Percentiles rank a stretch among this genome's conserved stretches.
phyloP scores from a whole-genome alignment of 2,329 filamentous ascomycete genomes.

The Septoria linicola region DNA sequence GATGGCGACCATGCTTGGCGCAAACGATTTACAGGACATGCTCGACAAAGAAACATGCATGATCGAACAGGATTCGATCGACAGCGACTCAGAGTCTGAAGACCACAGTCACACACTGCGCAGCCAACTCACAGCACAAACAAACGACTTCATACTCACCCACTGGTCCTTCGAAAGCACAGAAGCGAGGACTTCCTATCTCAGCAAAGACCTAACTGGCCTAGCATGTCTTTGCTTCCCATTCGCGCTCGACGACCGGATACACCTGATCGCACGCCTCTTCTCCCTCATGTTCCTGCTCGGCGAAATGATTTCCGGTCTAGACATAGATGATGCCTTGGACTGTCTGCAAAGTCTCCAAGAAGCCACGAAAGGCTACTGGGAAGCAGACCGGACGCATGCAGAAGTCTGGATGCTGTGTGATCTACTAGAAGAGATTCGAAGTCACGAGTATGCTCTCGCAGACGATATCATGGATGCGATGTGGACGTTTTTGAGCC shows the following conservation, averaged over 20 bases:
- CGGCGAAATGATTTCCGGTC: constrained; percentile 6
- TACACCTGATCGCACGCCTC: constrained; percentile 16
- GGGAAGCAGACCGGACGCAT: constrained; percentile 14
- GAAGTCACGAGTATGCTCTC: constrained; percentile 14
- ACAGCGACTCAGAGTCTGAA: constrained; percentile 3
- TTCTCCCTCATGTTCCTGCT: constrained; percentile 18
- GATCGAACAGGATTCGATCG: not conserved
- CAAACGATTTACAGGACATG: not conserved
- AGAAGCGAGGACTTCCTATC: constrained; percentile 2
- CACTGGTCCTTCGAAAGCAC: constrained; percentile 18
- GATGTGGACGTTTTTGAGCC: constrained; percentile 11
- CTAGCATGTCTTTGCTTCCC: constrained; percentile 16
- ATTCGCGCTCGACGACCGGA: constrained; percentile 19
- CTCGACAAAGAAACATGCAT: constrained; percentile 8
- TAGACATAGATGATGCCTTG: constrained; percentile 15
- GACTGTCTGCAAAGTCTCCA: constrained; percentile 14
- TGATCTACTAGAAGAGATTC: constrained; percentile 19
- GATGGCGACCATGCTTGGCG: not conserved
- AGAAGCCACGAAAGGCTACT: constrained; percentile 19
- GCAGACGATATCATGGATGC: constrained; percentile 14
- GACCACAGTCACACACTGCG: constrained; percentile 11
- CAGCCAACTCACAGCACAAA: constrained; percentile 10
- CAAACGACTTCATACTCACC: constrained; percentile 13
- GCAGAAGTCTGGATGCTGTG: constrained; percentile 17
- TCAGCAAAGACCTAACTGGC: constrained; percentile 13